phyloP scores from a whole-genome alignment of 2,329 filamentous ascomycete genomes.

The Alternaria atra region DNA sequence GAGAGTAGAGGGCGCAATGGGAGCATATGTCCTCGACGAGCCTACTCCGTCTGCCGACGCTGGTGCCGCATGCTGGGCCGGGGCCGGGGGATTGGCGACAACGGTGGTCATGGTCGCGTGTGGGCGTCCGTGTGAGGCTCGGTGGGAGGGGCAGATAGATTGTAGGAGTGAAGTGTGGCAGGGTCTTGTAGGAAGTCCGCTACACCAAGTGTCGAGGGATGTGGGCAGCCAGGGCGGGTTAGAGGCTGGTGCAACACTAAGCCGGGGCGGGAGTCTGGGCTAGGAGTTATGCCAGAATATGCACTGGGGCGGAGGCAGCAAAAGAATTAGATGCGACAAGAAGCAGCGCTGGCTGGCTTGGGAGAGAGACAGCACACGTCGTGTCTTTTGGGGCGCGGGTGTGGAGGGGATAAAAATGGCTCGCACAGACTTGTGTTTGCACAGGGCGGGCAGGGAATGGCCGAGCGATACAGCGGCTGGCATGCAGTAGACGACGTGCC shows the following conservation, averaged over 20 bases:
- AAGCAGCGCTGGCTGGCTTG: slow-evolving; percentile 7
- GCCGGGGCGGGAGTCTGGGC: slow-evolving; percentile 13
- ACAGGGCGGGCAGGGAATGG: slow-evolving; percentile 8
- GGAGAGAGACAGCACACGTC: slow-evolving; percentile 16
- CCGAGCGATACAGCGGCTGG: slow-evolving; percentile 21
- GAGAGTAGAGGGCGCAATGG: slow-evolving; percentile 55
- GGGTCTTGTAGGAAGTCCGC: slow-evolving; percentile 44
- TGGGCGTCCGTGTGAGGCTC: slow-evolving; percentile 25
- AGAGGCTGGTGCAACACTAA: slow-evolving; percentile 38
- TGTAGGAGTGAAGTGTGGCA: slow-evolving; percentile 46
- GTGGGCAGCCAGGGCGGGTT: slow-evolving; percentile 38
- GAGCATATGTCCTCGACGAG: slow-evolving; percentile 54
- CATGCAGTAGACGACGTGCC: slow-evolving; percentile 13
- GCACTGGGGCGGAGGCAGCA: slow-evolving; percentile 13
- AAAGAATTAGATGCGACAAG: background rate
- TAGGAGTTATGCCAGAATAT: background rate
- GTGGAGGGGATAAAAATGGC: slow-evolving; percentile 36
- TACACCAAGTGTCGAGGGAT: slow-evolving; percentile 48
- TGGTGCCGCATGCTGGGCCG: slow-evolving; percentile 51
- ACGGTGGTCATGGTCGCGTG: slow-evolving; percentile 57
- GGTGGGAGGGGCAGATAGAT: slow-evolving; percentile 35
- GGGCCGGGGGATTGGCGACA: slow-evolving; percentile 54
- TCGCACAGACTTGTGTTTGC: slow-evolving; percentile 25
- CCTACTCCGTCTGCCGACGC: slow-evolving; percentile 47
- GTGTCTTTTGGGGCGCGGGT: slow-evolving; percentile 22